Evolutionary conservation across 495 filamentous ascomycete species (phyloP).

Genomic region (Xylaria palmicola): DNA sequence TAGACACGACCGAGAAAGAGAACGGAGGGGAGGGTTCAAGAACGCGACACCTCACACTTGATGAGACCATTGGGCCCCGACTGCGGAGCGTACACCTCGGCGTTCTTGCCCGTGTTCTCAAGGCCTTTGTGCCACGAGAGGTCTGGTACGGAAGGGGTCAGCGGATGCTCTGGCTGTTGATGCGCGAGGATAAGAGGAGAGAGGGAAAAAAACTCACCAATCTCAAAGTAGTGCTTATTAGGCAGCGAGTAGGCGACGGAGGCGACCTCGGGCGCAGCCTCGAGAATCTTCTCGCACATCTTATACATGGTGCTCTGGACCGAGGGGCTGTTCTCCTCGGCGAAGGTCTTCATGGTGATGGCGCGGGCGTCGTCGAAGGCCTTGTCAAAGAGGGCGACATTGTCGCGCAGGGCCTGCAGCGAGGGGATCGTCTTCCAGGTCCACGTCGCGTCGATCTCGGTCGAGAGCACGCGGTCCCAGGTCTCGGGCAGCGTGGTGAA

Average conservation of each 20-base stretch:
- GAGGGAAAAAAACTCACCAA: slow-evolving; percentile 60
- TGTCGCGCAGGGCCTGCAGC: slow-evolving; percentile 65
- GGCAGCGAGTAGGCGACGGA: slow-evolving; percentile 80
- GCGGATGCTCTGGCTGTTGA: neutral
- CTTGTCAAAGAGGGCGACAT: slow-evolving; percentile 67
- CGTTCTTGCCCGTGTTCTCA: slow-evolving; percentile 96
- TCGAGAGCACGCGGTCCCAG: slow-evolving; percentile 92
- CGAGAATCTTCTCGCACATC: slow-evolving; percentile 89
- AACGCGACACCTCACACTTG: slow-evolving; percentile 84
- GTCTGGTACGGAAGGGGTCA: slow-evolving; percentile 50
- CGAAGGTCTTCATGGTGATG: slow-evolving; percentile 89
- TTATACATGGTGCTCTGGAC: slow-evolving; percentile 99
- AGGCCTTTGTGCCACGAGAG: slow-evolving; percentile 95
- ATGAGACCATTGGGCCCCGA: slow-evolving; percentile 92
- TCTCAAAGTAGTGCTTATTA: slow-evolving; percentile 98
- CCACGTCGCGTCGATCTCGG: slow-evolving; percentile 85
- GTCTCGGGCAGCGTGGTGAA: slow-evolving; percentile 88
- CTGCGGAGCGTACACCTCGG: slow-evolving; percentile 94
- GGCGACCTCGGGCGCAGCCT: slow-evolving; percentile 65
- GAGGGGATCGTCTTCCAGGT: slow-evolving; percentile 69
- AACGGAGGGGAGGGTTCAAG: slow-evolving; percentile 25
- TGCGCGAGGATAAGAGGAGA: neutral
- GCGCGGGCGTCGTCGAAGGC: slow-evolving; percentile 72
- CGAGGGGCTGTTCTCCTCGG: slow-evolving; percentile 84
- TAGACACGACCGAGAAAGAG: slow-evolving; percentile 25